Percentiles rank a stretch among this genome's conserved stretches.
Evolutionary conservation across 139 green algal species (phyloP).

Genomic region (Monoraphidium neglectum): DNA sequence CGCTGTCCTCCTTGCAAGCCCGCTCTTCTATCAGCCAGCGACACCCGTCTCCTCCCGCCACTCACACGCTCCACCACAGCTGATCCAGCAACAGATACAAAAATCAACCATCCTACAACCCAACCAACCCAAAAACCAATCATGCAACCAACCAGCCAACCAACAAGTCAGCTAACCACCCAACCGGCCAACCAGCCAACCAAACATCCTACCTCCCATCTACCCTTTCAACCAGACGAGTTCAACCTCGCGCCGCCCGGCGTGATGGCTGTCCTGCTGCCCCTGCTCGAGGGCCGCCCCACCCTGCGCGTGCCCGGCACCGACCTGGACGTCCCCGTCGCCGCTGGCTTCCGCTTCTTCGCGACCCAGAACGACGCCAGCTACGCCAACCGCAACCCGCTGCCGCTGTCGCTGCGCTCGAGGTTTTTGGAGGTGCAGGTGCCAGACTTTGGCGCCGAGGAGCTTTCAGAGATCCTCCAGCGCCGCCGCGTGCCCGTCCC

Average conservation of each 20-base stretch:
- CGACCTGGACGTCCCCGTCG: conserved; percentile 16
- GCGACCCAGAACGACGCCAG: conserved; percentile 38
- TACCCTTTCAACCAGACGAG: too few relatives aligned
- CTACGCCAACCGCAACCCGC: conserved; percentile 21
- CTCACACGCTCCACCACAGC: too few relatives aligned
- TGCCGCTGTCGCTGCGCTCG: conserved; percentile 39
- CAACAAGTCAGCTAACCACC: too few relatives aligned
- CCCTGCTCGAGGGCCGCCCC: conserved; percentile 37
- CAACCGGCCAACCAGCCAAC: too few relatives aligned
- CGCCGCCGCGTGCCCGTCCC: neutral
- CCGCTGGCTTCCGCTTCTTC: conserved; percentile 37
- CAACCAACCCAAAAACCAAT: too few relatives aligned
- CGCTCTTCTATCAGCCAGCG: too few relatives aligned
- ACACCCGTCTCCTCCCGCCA: too few relatives aligned
- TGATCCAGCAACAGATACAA: too few relatives aligned
- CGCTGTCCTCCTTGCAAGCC: too few relatives aligned
- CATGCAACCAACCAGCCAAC: too few relatives aligned
- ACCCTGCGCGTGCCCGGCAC: conserved; percentile 25
- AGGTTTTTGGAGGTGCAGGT: conserved; percentile 43
- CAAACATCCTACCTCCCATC: too few relatives aligned
- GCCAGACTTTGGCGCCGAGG: conserved; percentile 19
- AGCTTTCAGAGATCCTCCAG: conserved; percentile 29
- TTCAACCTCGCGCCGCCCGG: conserved; percentile 39
- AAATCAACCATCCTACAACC: too few relatives aligned
- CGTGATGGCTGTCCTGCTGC: conserved; percentile 29